A percentile compares a stretch with the other conserved stretches of the same genome.
These are phyloP conservation scores for Trametes pubescens DNA, from an alignment of 1,284 basidiomycete genomes.

Conservation along the genomic window DNA sequence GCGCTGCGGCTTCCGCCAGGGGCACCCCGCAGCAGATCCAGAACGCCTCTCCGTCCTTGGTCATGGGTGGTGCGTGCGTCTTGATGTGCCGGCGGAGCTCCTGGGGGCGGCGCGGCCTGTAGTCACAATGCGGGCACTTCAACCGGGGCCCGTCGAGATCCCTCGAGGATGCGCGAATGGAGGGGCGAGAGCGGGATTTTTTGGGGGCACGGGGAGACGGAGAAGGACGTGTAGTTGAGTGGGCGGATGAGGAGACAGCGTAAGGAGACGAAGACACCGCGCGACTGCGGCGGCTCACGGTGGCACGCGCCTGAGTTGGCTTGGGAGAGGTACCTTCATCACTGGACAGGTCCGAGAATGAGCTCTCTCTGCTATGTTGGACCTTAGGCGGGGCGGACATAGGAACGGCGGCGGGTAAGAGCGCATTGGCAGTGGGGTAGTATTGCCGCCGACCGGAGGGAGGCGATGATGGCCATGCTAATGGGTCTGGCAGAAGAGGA, in stretches of 20 bases:
- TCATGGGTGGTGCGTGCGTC: conserved; percentile 53
- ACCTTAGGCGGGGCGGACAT: no score
- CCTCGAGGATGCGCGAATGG: neutral
- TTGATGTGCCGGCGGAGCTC: conserved; percentile 61
- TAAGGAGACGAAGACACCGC: neutral
- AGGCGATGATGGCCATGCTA: no score
- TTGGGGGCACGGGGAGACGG: neutral
- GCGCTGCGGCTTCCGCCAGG: conserved; percentile 43
- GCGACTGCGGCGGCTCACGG: no score
- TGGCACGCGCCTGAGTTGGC: no score
- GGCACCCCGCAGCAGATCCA: conserved; percentile 53
- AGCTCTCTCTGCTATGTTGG: no score
- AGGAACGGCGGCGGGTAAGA: no score
- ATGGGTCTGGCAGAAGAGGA: no score
- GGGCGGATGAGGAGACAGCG: neutral
- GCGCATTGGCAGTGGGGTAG: no score
- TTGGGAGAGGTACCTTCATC: no score
- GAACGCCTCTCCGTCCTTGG: conserved; percentile 35
- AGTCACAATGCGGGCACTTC: conserved; percentile 23
- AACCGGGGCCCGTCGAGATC: neutral
- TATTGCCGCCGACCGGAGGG: no score
- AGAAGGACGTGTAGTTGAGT: neutral
- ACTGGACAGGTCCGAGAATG: no score
- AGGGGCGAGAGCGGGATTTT: neutral
- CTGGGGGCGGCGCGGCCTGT: conserved; percentile 52